Percentiles rank a stretch among this genome's conserved stretches.
Conservation (phyloP, 2,329 filamentous ascomycete species). For the Elsinoe necatrix region DNA sequence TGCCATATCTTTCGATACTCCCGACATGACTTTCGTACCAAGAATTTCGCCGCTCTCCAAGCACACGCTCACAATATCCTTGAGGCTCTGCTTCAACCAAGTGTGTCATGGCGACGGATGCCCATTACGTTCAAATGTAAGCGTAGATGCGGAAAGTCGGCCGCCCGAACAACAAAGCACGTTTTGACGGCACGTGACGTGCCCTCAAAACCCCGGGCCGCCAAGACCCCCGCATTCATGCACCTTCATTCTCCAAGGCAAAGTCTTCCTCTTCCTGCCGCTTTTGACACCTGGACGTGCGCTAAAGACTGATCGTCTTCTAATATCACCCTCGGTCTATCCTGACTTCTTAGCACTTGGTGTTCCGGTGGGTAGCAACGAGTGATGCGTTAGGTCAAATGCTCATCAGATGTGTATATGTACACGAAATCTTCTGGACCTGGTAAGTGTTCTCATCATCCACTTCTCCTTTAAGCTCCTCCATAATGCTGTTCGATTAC, state of each 20-base stretch:
- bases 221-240: background rate
- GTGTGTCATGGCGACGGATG: too few relatives aligned
- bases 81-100: too few relatives aligned
- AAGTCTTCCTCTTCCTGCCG: slow-evolving; percentile 3
- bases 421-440: background rate
- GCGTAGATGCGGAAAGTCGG: too few relatives aligned
- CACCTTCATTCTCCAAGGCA: background rate
- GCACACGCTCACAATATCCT: too few relatives aligned
- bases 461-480: background rate
- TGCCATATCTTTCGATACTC: too few relatives aligned
- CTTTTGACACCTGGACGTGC: background rate
- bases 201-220: background rate
- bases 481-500: background rate
- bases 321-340: background rate
- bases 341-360: background rate
- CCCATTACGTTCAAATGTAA: too few relatives aligned
- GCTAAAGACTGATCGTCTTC: background rate
- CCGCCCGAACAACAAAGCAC: background rate
- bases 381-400: background rate
- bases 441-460: background rate
- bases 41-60: too few relatives aligned
- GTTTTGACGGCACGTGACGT: background rate
- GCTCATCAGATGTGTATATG: background rate
- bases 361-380: slow-evolving; percentile 1
- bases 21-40: too few relatives aligned